Evolutionary conservation across 2,329 filamentous ascomycete genomes (phyloP).

Genomic region (Helminthosporium solani): DNA sequence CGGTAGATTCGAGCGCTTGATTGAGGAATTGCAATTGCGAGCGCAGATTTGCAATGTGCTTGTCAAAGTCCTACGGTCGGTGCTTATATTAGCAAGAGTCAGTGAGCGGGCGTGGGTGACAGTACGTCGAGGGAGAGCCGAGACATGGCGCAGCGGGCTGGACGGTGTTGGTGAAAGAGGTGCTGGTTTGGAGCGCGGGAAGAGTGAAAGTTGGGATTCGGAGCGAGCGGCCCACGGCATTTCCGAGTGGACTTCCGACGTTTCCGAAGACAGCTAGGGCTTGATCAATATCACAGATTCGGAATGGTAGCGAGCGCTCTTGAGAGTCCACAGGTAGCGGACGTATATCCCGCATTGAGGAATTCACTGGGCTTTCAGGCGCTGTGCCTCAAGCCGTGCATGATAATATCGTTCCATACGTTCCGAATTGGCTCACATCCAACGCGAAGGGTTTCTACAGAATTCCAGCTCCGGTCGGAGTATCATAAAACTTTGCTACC

Average conservation of each 20-base stretch:
- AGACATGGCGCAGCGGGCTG: constrained; percentile 20
- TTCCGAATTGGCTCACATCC: no score
- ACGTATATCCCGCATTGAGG: no score
- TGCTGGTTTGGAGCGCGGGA: background rate
- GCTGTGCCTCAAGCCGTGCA: no score
- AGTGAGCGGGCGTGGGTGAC: background rate
- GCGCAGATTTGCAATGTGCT: constrained; percentile 33
- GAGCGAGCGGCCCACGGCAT: constrained; percentile 3
- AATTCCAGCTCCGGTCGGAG: no score
- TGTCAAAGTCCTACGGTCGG: constrained; percentile 32
- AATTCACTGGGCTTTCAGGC: no score
- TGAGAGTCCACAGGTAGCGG: no score
- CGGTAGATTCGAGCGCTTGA: constrained; percentile 34
- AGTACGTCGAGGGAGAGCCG: constrained; percentile 30
- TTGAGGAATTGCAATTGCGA: constrained; percentile 33
- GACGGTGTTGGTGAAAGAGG: background rate
- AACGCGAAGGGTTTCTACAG: no score
- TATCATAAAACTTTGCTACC: no score
- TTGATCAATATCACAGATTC: no score
- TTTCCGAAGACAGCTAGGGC: constrained; percentile 7
- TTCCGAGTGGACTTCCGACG: constrained; percentile 11
- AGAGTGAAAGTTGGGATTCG: constrained; percentile 2
- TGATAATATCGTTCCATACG: no score
- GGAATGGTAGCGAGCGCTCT: no score
- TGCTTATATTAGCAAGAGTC: constrained; percentile 9